phyloP scores from a whole-genome alignment of 2,329 filamentous ascomycete genomes.

The Decorospora gaudefroyi region DNA sequence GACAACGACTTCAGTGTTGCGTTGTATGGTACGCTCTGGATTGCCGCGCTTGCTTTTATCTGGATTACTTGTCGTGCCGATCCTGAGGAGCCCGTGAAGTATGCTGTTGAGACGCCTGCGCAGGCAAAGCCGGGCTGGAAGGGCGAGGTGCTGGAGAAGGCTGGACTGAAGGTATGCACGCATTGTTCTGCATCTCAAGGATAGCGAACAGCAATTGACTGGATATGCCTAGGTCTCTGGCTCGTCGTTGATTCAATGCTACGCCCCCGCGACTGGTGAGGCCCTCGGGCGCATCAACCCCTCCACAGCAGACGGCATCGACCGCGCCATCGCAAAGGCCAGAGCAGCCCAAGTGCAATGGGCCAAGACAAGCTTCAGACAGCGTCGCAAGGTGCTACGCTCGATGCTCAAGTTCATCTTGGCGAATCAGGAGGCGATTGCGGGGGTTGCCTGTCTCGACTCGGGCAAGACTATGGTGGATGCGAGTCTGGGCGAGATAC shows the following conservation, averaged over 20 bases:
- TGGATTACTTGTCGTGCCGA: constrained; percentile 37
- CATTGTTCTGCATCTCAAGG: neutral
- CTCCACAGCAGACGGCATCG: constrained; percentile 74
- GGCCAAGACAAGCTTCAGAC: constrained; percentile 74
- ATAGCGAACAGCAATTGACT: constrained; percentile 9
- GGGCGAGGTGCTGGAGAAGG: constrained; percentile 61
- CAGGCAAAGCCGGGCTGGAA: constrained; percentile 59
- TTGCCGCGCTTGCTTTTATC: constrained; percentile 27
- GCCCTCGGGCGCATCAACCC: constrained; percentile 80
- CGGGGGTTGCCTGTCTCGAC: constrained; percentile 82
- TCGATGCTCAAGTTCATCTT: constrained; percentile 82
- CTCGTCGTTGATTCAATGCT: constrained; percentile 75
- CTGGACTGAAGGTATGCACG: constrained; percentile 61
- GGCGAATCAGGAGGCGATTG: constrained; percentile 86
- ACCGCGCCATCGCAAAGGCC: constrained; percentile 75
- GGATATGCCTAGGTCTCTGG: constrained; percentile 59
- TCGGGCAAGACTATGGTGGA: constrained; percentile 97
- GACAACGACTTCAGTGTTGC: constrained; percentile 29
- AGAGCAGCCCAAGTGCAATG: constrained; percentile 75
- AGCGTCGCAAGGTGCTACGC: constrained; percentile 77
- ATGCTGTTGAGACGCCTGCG: constrained; percentile 66
- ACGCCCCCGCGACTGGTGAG: constrained; percentile 85
- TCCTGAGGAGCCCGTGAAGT: constrained; percentile 57
- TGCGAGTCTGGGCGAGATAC: constrained; percentile 88
- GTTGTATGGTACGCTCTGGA: constrained; percentile 29